phyloP scores from a whole-genome alignment of 257 asterid species.

The Solanum lignicaule region DNA sequence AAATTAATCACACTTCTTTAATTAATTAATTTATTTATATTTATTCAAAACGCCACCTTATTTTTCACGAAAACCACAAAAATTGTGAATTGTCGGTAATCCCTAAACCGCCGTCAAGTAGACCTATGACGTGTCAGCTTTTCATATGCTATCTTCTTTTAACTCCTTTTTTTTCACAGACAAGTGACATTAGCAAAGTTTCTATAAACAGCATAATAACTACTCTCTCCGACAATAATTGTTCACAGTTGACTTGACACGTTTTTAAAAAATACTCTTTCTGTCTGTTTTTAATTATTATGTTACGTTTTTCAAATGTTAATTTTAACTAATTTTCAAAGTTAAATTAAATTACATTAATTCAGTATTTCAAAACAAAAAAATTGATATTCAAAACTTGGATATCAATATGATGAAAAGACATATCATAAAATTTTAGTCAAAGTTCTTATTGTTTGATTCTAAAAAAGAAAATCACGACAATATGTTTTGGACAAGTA shows the following conservation, averaged over 20 bases:
- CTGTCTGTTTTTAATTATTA: too few species aligned
- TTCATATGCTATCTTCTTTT: not conserved
- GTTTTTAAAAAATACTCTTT: accelerated
- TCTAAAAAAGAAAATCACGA: too few species aligned
- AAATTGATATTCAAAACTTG: too few species aligned
- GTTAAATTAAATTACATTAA: too few species aligned
- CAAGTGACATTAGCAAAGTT: not conserved
- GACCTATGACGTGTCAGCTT: not conserved
- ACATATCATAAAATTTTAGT: too few species aligned
- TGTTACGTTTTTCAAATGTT: too few species aligned
- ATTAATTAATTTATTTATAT: not conserved
- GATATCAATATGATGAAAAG: not conserved
- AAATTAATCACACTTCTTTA: not conserved
- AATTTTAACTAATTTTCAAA: too few species aligned
- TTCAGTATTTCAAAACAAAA: too few species aligned
- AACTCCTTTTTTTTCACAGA: not conserved
- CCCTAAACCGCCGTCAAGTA: not conserved
- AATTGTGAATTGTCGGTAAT: not conserved
- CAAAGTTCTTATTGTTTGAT: too few species aligned
- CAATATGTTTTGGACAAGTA: not conserved
- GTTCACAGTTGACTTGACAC: too few species aligned
- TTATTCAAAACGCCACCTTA: not conserved
- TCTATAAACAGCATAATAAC: not conserved
- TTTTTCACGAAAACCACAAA: not conserved
- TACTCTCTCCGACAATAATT: too few species aligned